A percentile compares a stretch with the other conserved stretches of the same genome.
Evolutionary conservation across 2,329 filamentous ascomycete genomes (phyloP).

Genomic region (Annulohypoxylon truncatum): DNA sequence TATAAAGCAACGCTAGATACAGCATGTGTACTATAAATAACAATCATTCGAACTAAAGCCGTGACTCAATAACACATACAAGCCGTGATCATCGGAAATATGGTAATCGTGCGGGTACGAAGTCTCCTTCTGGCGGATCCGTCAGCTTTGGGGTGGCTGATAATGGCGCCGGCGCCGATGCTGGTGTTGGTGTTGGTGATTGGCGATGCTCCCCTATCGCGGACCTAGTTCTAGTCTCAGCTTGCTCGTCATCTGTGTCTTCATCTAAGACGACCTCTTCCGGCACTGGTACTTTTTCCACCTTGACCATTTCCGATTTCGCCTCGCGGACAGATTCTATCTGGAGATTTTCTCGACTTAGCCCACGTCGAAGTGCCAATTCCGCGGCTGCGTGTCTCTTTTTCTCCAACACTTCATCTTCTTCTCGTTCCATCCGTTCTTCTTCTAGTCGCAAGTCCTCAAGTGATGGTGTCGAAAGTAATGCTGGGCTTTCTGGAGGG

Average conservation of each 20-base stretch:
- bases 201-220: constrained; percentile 21
- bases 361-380: constrained; percentile 62
- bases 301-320: constrained; percentile 48
- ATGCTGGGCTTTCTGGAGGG: constrained; percentile 51
- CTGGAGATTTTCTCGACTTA: constrained; percentile 53
- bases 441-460: constrained; percentile 67
- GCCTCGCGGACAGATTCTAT: constrained; percentile 52
- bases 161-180: constrained; percentile 4
- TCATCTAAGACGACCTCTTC: constrained; percentile 45
- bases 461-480: constrained; percentile 58
- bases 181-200: constrained; percentile 1
- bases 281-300: constrained; percentile 47
- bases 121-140: constrained; percentile 49
- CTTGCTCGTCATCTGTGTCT: constrained; percentile 38
- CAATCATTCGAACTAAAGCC: neutral
- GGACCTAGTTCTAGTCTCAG: constrained; percentile 21
- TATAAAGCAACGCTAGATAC: neutral
- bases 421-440: constrained; percentile 60
- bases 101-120: constrained; percentile 70
- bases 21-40: neutral
- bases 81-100: constrained; percentile 58
- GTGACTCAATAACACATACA: neutral
- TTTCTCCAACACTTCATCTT: constrained; percentile 64
- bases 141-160: constrained; percentile 19
- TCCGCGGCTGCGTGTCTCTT: constrained; percentile 64